phyloP scores from a whole-genome alignment of 495 filamentous ascomycete genomes.

The Xylaria venustula region DNA sequence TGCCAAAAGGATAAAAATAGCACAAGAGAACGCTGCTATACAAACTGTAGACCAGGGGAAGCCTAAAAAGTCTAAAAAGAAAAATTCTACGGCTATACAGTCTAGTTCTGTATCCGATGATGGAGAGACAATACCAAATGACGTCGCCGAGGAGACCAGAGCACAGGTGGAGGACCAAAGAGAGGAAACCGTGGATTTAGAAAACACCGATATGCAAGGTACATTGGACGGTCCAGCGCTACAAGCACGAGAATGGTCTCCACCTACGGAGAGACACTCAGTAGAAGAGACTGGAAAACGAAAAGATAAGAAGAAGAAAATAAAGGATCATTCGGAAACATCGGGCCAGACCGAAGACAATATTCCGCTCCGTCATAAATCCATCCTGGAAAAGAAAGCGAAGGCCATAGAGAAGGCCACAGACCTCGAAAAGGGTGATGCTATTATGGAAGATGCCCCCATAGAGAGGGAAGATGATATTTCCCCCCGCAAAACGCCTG shows the following conservation, averaged over 20 bases:
- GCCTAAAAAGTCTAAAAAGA: conserved; percentile 26
- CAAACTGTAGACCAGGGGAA: conserved; percentile 17
- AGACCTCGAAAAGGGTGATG: conserved; percentile 27
- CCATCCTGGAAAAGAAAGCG: conserved; percentile 47
- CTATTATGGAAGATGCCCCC: conserved; percentile 17
- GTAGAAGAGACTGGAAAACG: conserved; percentile 8
- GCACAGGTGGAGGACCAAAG: neutral
- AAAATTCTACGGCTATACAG: conserved; percentile 14
- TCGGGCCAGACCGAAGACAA: conserved; percentile 18
- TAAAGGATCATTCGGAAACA: conserved; percentile 10
- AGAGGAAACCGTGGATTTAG: neutral
- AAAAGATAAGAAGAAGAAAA: conserved; percentile 37
- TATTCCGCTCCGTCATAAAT: conserved; percentile 38
- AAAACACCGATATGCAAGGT: neutral
- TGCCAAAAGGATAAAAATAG: conserved; percentile 21
- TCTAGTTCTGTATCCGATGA: neutral
- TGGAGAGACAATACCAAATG: neutral
- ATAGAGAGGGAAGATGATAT: conserved; percentile 27
- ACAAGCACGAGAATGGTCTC: neutral
- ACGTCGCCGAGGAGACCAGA: neutral
- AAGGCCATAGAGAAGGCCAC: conserved; percentile 42
- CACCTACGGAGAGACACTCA: neutral
- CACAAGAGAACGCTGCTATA: conserved; percentile 10
- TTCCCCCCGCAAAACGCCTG: conserved; percentile 24
- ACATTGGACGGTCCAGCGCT: neutral